Base-by-base conservation (phyloP, 73 alveolate species). In the Effrenium voratum region DNA sequence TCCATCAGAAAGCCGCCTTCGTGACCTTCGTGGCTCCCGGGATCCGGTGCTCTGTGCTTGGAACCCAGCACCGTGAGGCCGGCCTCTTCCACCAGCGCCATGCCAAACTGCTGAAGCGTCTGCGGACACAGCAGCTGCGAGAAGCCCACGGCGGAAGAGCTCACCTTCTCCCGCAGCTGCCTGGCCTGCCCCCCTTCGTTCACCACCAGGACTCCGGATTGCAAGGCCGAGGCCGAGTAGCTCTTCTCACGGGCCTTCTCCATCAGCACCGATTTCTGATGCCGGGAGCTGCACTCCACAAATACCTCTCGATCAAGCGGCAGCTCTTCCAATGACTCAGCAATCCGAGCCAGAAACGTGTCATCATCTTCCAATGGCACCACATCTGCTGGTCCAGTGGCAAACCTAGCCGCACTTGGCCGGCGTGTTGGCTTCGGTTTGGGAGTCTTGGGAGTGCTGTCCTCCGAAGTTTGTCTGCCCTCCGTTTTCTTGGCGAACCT, bases 191-290 rank as follows among this genome's bases (percentile, higher is more conserved):
- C 63, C 26, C 19, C 63, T 19, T 52, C 63, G 8, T 8, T 12
- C 63, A 52, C 63, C 63, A 52, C 63, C 63, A 52, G 63, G 63
- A 52, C 63, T 19, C 63, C 63, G 8, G 63, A 52, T 12, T 19
- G 63, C 26, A 12, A 52, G 63, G 63, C 63, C 63, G 63, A 8
- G 63, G 63, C 63, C 63, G 63, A 12, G 63, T 12, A 52, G 63
- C 63, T 52, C 63, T 52, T 52, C 63, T 82, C 92, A 5, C 73
- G 92, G 16, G 92, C 92, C 30, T 49, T 82, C 50, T 72, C 73
- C 92, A 82, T 82, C 75, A 82, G 36, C 47, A 82, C 2, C 28
- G 92, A 72, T 34, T 82, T 82, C 73, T 82, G 92, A 36, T 50
- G 76, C 30, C 92, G 92, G 5, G 76, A 36, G 75, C 46, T 47